Evolutionary conservation across 2,329 filamentous ascomycete genomes (phyloP), one percentile per base, ranked within the genome.

Genomic region (Botrytis galanthina): DNA sequence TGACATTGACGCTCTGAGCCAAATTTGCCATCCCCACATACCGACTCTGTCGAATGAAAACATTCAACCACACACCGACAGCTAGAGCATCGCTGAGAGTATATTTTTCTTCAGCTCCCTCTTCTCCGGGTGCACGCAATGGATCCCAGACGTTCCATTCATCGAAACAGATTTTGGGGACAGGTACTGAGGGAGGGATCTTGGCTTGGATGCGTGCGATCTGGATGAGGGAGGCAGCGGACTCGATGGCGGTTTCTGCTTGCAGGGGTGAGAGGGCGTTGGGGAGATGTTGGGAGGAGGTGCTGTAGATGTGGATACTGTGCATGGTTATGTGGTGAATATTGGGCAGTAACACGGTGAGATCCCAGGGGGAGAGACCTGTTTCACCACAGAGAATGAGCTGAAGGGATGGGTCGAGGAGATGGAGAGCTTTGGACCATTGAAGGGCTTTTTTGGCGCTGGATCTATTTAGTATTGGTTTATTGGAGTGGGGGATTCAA

Each of bases 131-230:
- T 1, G 89, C 89, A 6, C 89, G 85, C 32, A 85, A 81, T 0
- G 89, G 89, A 77, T 90, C 88, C 90, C 90, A 92, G 9, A 91
- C 89, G 77, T 92, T 92, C 90, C 90, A 91, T 77, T 92, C 89
- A 77, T 92, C 90, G 79, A 92, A 91, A 81, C 89, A 91, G 77
- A 92, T 91, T 4, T 85, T 90, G 29, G 87, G 89, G 9, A 84
- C 81, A 0, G 81, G 73, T 26, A 79, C 76, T 8, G 70, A 75
- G 4, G 78, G 64, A 1, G 79, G 77, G 39, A 82, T 78, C 9
- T 79, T 78, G 78, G 90, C 89, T 78, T 91, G 87, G 74, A 90
- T 88, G 2, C 88, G 82, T 0, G 90, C 89, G 5, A 91, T 85
- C 77, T 91, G 89, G 70, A 92, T 91, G 7, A 91, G 81, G 0